Base-by-base conservation (phyloP, 345 rosid species). In the Lumnitzera littorea region DNA sequence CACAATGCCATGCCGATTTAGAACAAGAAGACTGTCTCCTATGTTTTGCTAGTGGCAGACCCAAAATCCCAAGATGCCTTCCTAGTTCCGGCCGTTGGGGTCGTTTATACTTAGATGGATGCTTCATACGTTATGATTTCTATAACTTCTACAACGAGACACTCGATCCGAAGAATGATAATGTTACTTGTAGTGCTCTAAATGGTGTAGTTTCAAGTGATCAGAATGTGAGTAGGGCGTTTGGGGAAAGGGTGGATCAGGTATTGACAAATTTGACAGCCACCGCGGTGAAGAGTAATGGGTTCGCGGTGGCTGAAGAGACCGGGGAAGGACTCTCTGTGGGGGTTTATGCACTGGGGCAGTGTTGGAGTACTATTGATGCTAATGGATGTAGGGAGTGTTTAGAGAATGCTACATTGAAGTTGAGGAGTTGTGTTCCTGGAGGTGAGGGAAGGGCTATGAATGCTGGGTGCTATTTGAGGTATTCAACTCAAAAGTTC, bases 301-400 rank as follows among this genome's bases (percentile, higher is more conserved):
- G 59, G 47, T 67, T 60, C 41, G 71, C 60, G 25, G 65, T 67
- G 47, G 43, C 43, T 9, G 11, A 36, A 36, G 43, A 5, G 43
- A 36, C 10, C 24, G 62, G 62, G 29, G 69, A 46, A n/a, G 29
- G 17, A 13, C 54, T 63, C 15, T 59, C 61, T 17, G 58, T 46
- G 5, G 60, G 69, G 14, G 74, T 53, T 24, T 74, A 66, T 55
- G 74, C 64, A 11, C 25, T 74, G 68, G 78, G 63, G 4, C 69
- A 74, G 61, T 74, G 78, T 51, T 74, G 78, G 78, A 64, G 58
- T 62, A 66, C 63, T 15, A 58, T 74, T 56, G 49, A 58, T 55
- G 16, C 12, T 15, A 53, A 60, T 5, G 51, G 65, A 6, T 74
- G 78, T 43, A 51, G 67, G 24, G 36, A 24, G 57, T 74, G 78